phyloP scores from a whole-genome alignment of 2,329 filamentous ascomycete species.

The Juglanconis juglandina region DNA sequence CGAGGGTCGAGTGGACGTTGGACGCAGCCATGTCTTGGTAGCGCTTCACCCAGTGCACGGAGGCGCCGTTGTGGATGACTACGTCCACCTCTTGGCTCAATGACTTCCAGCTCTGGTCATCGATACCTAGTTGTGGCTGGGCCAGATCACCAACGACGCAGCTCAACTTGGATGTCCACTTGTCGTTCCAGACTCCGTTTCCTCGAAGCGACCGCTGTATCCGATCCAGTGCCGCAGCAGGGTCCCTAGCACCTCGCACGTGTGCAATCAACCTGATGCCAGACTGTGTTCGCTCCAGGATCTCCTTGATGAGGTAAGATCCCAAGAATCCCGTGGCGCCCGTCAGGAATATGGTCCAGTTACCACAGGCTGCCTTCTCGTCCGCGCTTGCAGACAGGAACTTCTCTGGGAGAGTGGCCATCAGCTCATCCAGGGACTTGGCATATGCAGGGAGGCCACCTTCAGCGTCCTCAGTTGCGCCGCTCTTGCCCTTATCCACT shows the following conservation, averaged over 20 bases:
- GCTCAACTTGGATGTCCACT: conserved; percentile 61
- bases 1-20: conserved; percentile 81
- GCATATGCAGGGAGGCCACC: conserved; percentile 45
- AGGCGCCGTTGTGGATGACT: conserved; percentile 78
- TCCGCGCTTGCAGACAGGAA: conserved; percentile 23
- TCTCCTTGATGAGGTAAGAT: conserved; percentile 71
- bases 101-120: conserved; percentile 60
- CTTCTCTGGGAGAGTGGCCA: conserved; percentile 36
- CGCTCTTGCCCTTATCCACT: conserved; percentile 37
- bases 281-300: conserved; percentile 59
- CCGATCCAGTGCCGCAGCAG: conserved; percentile 58
- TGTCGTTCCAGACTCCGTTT: conserved; percentile 74
- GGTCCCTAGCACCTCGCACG: conserved; percentile 64
- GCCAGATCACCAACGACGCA: conserved; percentile 72
- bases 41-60: conserved; percentile 75
- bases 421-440: conserved; percentile 45
- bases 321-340: conserved; percentile 90
- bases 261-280: conserved; percentile 66
- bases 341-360: conserved; percentile 71
- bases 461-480: conserved; percentile 23
- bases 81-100: conserved; percentile 66
- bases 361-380: conserved; percentile 26
- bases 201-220: conserved; percentile 66
- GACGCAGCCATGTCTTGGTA: conserved; percentile 69
- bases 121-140: conserved; percentile 70